Base-by-base conservation (phyloP, 352 stramenopile species). In the Chrysophaeum taylorii region DNA sequence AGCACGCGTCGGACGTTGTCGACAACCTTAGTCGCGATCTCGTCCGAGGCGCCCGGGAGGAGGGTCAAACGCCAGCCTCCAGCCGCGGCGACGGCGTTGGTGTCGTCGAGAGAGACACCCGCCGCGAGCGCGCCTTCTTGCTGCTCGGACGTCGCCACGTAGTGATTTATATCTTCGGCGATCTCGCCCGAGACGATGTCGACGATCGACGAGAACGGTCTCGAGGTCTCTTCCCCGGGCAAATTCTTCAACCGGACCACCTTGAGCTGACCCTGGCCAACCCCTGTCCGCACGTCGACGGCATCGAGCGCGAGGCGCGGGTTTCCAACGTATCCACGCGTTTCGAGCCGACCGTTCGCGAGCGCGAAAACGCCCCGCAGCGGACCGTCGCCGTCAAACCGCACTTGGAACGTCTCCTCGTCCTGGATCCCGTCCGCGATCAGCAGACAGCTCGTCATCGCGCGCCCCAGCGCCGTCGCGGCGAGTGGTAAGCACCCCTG, bases 81-180 rank as follows among this genome's bases (percentile, higher is more conserved):
- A 12, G 45, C 45, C 18, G 7, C 18, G 18, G 14, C 5, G 45
- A 57, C 23, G 18, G 5, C 12, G 33, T 12, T 31, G 5, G 9
- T 31, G 57, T 66, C 57, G 5, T 38, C 33, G 48, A 60, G 21
- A 21, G 48, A 60, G 12, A 66, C 57, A 25, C 57, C 57, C 2
- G 57, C 57, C 16, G 33, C 23, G 31, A 66, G 35, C 1, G 57
- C 57, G 36, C 57, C 57, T 25, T 66, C 57, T 16, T 36, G 57
- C 57, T 66, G 57, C 36, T 66, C 57, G 14, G 57, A 66, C 33
- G 57, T 66, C 14, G 57, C 57, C 16, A 66, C 57, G 57, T 66
- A 66, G 57, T 66, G 31, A 36, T 66, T 66, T 18, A 66, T 66
- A 36, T 66, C 57, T n/a, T 66, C 57, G 57, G 57, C 57, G 57